Conservation (phyloP, 1,139 yeast genomes). For the Saccharomyces hybrid region DNA sequence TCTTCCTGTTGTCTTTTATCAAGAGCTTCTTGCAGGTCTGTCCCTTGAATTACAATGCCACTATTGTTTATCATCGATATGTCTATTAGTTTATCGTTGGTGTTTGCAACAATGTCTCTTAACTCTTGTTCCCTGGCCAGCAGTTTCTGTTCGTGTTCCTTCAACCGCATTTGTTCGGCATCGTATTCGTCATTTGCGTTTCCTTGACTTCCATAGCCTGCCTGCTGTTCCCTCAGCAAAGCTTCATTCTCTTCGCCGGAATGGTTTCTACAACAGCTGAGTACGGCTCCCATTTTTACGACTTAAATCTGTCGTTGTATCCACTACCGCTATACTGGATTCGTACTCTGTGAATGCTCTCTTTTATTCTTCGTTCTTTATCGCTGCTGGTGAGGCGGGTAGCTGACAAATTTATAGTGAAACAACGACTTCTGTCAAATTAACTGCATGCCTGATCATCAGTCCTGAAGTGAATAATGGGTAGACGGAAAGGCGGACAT, state of each 20-base stretch:
- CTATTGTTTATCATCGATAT: constrained; percentile 32
- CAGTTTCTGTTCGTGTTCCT: constrained; percentile 27
- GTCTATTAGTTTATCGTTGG: constrained; percentile 34
- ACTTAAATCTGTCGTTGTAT: background rate
- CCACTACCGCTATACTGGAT: background rate
- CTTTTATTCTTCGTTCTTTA: background rate
- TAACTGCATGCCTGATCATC: background rate
- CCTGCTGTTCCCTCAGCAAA: constrained; percentile 26
- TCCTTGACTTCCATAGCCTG: constrained; percentile 24
- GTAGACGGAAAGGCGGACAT: background rate
- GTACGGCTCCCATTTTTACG: constrained; percentile 8
- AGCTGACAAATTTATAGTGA: background rate
- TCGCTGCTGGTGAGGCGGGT: background rate
- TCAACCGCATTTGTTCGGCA: constrained; percentile 21
- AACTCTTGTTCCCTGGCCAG: constrained; percentile 32
- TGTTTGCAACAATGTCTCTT: constrained; percentile 34
- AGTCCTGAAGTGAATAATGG: background rate
- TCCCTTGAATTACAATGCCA: constrained; percentile 28
- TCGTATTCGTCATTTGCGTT: constrained; percentile 15
- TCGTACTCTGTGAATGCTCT: background rate
- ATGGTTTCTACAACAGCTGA: constrained; percentile 9
- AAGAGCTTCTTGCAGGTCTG: constrained; percentile 14
- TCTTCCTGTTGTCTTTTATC: background rate
- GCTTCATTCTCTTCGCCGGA: constrained; percentile 23
- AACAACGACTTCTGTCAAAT: background rate